Evolutionary conservation across 371 early-diverging fungal species (phyloP).

Genomic region (Saksenaea vasiformis): DNA sequence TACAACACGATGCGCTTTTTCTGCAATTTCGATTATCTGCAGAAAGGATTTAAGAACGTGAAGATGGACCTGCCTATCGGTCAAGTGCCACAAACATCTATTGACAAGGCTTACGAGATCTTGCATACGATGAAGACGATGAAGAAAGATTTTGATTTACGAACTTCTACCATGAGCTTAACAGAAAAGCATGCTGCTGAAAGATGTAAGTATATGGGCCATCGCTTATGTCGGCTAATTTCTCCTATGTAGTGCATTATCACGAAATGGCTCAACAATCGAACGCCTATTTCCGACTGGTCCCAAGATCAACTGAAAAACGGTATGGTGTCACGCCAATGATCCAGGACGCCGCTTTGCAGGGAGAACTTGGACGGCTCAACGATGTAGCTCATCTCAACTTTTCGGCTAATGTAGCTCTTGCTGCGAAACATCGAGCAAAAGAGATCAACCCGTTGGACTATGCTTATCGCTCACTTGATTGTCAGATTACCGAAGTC

Average conservation of each 20-base stretch:
- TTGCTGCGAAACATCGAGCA: constrained; percentile 52
- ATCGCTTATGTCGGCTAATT: background rate
- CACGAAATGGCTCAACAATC: constrained; percentile 33
- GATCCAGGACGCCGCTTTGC: constrained; percentile 8
- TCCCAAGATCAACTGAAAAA: constrained; percentile 30
- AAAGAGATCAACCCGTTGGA: constrained; percentile 49
- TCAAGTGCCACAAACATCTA: constrained; percentile 39
- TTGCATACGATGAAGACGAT: constrained; percentile 30
- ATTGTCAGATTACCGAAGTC: constrained; percentile 36
- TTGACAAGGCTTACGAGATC: constrained; percentile 41
- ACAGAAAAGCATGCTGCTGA: constrained; percentile 5
- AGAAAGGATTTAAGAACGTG: constrained; percentile 28
- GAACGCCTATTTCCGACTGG: constrained; percentile 38
- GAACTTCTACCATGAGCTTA: background rate
- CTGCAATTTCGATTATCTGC: constrained; percentile 44
- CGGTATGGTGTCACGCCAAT: constrained; percentile 28
- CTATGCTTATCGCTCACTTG: constrained; percentile 49
- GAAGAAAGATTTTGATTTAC: constrained; percentile 24
- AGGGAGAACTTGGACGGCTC: constrained; percentile 30
- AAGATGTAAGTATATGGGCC: constrained; percentile 10
- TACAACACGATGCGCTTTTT: constrained; percentile 46
- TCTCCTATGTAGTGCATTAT: constrained; percentile 9
- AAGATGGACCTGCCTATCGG: constrained; percentile 54
- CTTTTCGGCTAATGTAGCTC: constrained; percentile 48
- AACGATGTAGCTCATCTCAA: constrained; percentile 48